Evolutionary conservation across 169 alveolate species (phyloP), one percentile per base, ranked within the genome.

Genomic region (Theileria annulata): DNA sequence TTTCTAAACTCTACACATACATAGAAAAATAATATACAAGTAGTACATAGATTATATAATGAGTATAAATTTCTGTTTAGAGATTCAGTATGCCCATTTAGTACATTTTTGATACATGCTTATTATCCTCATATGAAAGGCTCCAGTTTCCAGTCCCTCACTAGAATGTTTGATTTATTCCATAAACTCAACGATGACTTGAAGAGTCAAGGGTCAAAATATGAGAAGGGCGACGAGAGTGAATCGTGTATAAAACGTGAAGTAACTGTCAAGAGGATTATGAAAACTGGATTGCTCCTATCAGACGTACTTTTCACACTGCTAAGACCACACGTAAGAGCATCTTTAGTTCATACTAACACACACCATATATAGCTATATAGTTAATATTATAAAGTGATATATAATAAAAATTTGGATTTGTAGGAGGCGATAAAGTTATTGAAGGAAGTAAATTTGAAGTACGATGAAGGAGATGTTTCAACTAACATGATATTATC

Each of bases 71-170:
- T 0, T 4, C 2, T 4, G 51, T 33, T 27, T 69, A 80, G 87
- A 21, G 82, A 77, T 30, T 63, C 77, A 66, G 73, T 56, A 74
- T 71, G 82, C 80, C 80, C 82, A 9, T 80, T 80, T 68, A 73
- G 87, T 56, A 73, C 75, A 5, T 63, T 42, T 58, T 62, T 73
- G 25, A 59, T 80, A 56, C 73, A 80, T 71, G 79, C 82, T 9
- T 80, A 71, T 35, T 72, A 72, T 77, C 87, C 87, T 9, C 71
- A 80, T 60, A 56, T 80, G 19, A 62, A 56, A 71, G 87, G 87
- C 2, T 70, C 81, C 42, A 62, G 71, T 1, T 70, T 71, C 81
- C 59, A 75, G 3, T 63, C 87, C 5, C 69, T 80, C 5, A 80
- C 71, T 12, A 19, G 87, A 54, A 21, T 80, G 0, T 31, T 62